phyloP scores from a whole-genome alignment of 192 early-diverging fungal genomes.

The Nowakowskiella sp. region DNA sequence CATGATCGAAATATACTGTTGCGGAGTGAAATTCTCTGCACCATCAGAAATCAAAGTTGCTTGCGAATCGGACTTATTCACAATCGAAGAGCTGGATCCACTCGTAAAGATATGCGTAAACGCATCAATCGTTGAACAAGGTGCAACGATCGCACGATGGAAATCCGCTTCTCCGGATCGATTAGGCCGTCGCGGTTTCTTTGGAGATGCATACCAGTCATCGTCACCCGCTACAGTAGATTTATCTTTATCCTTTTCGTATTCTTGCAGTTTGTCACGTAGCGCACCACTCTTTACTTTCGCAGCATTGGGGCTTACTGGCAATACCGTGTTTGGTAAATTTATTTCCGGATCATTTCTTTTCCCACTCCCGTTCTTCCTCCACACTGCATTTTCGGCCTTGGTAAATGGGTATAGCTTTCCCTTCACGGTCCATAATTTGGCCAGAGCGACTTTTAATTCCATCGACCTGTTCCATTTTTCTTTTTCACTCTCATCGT shows the following conservation, averaged over 20 bases:
- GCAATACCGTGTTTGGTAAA: not conserved
- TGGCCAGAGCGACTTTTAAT: conserved; percentile 9
- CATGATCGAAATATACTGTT: not conserved
- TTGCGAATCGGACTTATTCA: not conserved
- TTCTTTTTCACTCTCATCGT: conserved; percentile 17
- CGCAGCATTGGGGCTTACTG: not conserved
- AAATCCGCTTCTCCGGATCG: not conserved
- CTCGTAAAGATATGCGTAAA: not conserved
- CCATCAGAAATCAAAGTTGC: too few relatives aligned
- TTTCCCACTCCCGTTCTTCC: not conserved
- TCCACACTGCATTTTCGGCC: conserved; percentile 16
- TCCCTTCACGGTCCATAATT: conserved; percentile 14
- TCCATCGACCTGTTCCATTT: conserved; percentile 5
- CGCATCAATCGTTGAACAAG: not conserved
- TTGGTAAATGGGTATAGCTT: conserved; percentile 19
- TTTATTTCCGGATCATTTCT: not conserved
- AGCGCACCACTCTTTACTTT: not conserved
- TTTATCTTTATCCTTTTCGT: not conserved
- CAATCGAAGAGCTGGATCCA: not conserved
- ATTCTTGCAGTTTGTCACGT: not conserved
- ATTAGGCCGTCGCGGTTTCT: not conserved
- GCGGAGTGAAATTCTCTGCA: too few relatives aligned
- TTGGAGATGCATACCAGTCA: not conserved
- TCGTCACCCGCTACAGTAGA: not conserved
- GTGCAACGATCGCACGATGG: not conserved